Conservation (phyloP, 2,329 filamentous ascomycete species). For the Phaeosphaeriaceae sp. region DNA sequence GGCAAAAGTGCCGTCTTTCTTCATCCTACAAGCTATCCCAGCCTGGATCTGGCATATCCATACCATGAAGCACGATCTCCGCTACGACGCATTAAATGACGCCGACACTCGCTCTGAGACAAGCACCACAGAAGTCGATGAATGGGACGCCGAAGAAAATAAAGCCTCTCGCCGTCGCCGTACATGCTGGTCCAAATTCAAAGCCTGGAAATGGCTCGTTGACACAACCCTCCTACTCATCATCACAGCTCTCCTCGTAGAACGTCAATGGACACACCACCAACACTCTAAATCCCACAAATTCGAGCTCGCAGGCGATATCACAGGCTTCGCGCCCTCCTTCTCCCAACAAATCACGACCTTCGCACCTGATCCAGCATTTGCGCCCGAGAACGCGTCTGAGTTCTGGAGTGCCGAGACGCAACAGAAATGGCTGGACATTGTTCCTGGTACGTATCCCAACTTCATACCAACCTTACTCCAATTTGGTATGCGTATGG, state of each 20-base stretch:
- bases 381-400: slow-evolving; percentile 37
- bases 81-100: slow-evolving; percentile 34
- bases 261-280: slow-evolving; percentile 28
- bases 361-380: slow-evolving; percentile 32
- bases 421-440: slow-evolving; percentile 39
- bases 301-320: slow-evolving; percentile 37
- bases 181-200: slow-evolving; percentile 20
- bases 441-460: slow-evolving; percentile 37
- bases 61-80: slow-evolving; percentile 26
- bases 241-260: slow-evolving; percentile 35
- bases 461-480: background rate
- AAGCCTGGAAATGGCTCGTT: slow-evolving; percentile 32
- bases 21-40: slow-evolving; percentile 22
- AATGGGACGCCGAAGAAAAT: slow-evolving; percentile 26
- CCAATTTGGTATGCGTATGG: no score
- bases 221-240: slow-evolving; percentile 38
- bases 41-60: slow-evolving; percentile 7
- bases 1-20: background rate
- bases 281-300: slow-evolving; percentile 13
- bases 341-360: slow-evolving; percentile 42
- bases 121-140: slow-evolving; percentile 34
- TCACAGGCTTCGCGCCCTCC: slow-evolving; percentile 42
- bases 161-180: slow-evolving; percentile 10
- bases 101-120: slow-evolving; percentile 30
- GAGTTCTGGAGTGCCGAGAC: slow-evolving; percentile 41